phyloP scores from a whole-genome alignment of 2,329 filamentous ascomycete species.

The Colletotrichum sidae region DNA sequence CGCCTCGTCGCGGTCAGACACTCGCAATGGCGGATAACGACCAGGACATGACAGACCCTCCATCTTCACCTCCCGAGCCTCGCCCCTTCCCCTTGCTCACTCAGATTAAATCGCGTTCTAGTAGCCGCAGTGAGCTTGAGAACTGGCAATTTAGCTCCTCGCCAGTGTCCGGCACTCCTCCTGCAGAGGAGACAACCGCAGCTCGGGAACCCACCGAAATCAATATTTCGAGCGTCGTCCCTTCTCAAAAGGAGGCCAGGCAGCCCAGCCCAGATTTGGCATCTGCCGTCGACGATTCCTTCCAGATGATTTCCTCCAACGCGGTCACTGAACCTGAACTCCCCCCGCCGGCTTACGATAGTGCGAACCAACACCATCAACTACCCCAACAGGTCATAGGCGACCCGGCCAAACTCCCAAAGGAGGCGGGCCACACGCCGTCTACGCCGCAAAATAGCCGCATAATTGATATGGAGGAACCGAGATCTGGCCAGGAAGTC shows the following conservation, averaged over 20 bases:
- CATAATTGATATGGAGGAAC: slow-evolving; percentile 47
- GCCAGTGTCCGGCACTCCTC: slow-evolving; percentile 64
- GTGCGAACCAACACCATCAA: neutral
- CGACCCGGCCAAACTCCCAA: neutral
- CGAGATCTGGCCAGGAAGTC: slow-evolving; percentile 58
- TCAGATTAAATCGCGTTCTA: slow-evolving; percentile 64
- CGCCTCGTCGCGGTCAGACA: slow-evolving; percentile 66
- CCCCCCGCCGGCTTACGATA: slow-evolving; percentile 23
- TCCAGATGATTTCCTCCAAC: slow-evolving; percentile 45
- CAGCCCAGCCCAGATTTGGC: slow-evolving; percentile 23
- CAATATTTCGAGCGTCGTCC: slow-evolving; percentile 26
- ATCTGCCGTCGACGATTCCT: slow-evolving; percentile 32
- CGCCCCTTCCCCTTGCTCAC: slow-evolving; percentile 63
- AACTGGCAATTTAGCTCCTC: slow-evolving; percentile 69
- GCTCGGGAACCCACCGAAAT: slow-evolving; percentile 37
- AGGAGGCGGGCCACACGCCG: slow-evolving; percentile 7
- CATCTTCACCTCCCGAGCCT: slow-evolving; percentile 69
- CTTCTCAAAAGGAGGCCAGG: slow-evolving; percentile 31
- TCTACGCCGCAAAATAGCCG: slow-evolving; percentile 32
- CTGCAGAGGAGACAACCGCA: slow-evolving; percentile 35
- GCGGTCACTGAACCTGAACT: slow-evolving; percentile 31
- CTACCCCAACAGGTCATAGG: neutral
- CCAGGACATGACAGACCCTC: slow-evolving; percentile 62
- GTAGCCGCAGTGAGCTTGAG: slow-evolving; percentile 52
- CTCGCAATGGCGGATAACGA: slow-evolving; percentile 60